Percentiles rank a stretch among this genome's conserved stretches.
Evolutionary conservation across 129 eudicot genomes (phyloP).

Genomic region (Arctium lappa): DNA sequence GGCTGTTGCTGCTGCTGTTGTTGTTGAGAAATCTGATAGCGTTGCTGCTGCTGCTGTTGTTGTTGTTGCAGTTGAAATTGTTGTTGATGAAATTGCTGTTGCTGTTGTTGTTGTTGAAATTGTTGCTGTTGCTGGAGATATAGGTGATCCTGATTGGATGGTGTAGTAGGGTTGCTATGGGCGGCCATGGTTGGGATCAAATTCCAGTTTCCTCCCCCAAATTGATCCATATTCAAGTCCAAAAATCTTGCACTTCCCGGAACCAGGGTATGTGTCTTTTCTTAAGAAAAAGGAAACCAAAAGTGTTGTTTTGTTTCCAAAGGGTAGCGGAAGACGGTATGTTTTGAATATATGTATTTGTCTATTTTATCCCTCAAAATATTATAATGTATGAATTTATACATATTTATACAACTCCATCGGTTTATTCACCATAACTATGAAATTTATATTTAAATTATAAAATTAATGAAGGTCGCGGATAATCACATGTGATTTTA

Average conservation of each 20-base stretch:
- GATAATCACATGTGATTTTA: too few relatives aligned
- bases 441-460: not conserved
- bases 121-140: conserved; percentile 54
- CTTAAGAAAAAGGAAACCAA: not conserved
- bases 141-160: conserved; percentile 70
- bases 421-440: too few relatives aligned
- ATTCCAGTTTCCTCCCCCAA: conserved; percentile 78
- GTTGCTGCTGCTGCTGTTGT: conserved; percentile 38
- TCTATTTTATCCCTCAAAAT: not conserved
- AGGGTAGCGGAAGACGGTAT: too few relatives aligned
- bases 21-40: conserved; percentile 41
- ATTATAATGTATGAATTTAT: not conserved
- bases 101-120: conserved; percentile 35
- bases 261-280: conserved; percentile 11
- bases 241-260: not conserved
- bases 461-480: too few relatives aligned
- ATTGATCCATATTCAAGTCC: conserved; percentile 43
- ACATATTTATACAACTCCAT: too few relatives aligned
- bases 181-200: conserved; percentile 72
- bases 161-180: conserved; percentile 83
- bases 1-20: conserved; percentile 42
- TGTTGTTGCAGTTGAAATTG: conserved; percentile 40
- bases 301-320: too few relatives aligned
- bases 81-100: conserved; percentile 45
- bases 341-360: not conserved